phyloP scores from a whole-genome alignment of 495 filamentous ascomycete species.

The Aspergillus mulundensis region DNA sequence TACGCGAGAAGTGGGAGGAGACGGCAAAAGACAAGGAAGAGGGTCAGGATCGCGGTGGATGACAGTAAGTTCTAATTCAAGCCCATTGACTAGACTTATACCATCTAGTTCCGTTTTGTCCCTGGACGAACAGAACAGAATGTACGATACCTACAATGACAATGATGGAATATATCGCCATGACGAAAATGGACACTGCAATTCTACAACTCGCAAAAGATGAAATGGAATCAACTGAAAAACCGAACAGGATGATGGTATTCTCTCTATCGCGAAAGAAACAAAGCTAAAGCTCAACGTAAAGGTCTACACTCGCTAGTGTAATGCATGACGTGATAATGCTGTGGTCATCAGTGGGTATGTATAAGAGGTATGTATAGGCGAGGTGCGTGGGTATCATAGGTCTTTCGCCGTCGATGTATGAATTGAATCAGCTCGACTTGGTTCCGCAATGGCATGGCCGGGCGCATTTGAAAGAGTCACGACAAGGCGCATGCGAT shows the following conservation, averaged over 20 bases:
- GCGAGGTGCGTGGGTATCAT: constrained; percentile 5
- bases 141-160: constrained; percentile 2
- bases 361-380: neutral
- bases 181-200: neutral
- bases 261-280: constrained; percentile 5
- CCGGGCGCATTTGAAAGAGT: neutral
- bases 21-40: constrained; percentile 20
- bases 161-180: neutral
- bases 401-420: constrained; percentile 2
- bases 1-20: constrained; percentile 42
- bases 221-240: neutral
- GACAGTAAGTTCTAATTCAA: constrained; percentile 1
- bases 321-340: constrained; percentile 8
- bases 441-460: neutral
- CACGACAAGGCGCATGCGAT: neutral
- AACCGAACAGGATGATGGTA: neutral
- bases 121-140: neutral
- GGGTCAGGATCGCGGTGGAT: neutral
- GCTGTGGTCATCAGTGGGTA: constrained; percentile 16
- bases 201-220: neutral
- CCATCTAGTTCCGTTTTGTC: neutral
- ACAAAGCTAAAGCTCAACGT: constrained; percentile 1
- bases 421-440: neutral
- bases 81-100: constrained; percentile 10
- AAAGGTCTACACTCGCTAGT: constrained; percentile 15